Percentiles rank a stretch among this genome's conserved stretches.
Evolutionary conservation across 2,329 filamentous ascomycete genomes (phyloP).

Genomic region (Chrysosporium queenslandicum): DNA sequence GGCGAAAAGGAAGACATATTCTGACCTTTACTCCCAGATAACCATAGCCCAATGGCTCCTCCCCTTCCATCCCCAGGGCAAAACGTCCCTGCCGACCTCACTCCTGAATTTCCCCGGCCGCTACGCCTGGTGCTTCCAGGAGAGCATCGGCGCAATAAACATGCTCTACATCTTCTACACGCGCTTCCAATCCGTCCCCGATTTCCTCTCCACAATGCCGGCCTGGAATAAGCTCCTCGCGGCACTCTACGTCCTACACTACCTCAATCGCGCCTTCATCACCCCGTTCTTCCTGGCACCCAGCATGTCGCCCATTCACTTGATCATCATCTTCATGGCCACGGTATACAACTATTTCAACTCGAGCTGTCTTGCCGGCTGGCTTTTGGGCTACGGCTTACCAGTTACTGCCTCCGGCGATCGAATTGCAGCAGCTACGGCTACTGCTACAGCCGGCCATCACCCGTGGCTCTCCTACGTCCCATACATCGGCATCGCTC

Average conservation of each 20-base stretch:
- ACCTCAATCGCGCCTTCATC: constrained; percentile 77
- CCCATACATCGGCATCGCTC: constrained; percentile 54
- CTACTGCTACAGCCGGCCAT: constrained; percentile 39
- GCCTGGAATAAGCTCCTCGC: constrained; percentile 30
- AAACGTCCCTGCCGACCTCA: constrained; percentile 62
- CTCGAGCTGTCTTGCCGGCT: constrained; percentile 64
- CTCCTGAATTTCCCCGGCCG: constrained; percentile 79
- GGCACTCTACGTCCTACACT: constrained; percentile 61
- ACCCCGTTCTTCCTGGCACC: constrained; percentile 71
- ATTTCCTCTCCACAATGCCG: constrained; percentile 24
- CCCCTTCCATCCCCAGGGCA: constrained; percentile 85
- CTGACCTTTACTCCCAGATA: constrained; percentile 43
- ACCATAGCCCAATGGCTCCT: constrained; percentile 63
- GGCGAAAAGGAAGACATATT: neutral
- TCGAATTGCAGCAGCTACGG: constrained; percentile 11
- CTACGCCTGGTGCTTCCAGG: constrained; percentile 81
- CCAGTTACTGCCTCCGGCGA: constrained; percentile 18
- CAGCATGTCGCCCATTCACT: constrained; percentile 83
- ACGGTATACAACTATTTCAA: constrained; percentile 70
- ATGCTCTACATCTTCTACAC: constrained; percentile 69
- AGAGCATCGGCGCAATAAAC: constrained; percentile 64
- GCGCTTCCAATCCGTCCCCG: constrained; percentile 45
- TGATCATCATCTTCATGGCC: constrained; percentile 55
- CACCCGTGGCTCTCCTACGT: constrained; percentile 35
- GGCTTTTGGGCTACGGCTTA: constrained; percentile 69